A percentile compares a stretch with the other conserved stretches of the same genome.
These are phyloP conservation scores for Phialophora expanda DNA, from an alignment of 2,329 filamentous ascomycete species.

Conservation along the genomic window DNA sequence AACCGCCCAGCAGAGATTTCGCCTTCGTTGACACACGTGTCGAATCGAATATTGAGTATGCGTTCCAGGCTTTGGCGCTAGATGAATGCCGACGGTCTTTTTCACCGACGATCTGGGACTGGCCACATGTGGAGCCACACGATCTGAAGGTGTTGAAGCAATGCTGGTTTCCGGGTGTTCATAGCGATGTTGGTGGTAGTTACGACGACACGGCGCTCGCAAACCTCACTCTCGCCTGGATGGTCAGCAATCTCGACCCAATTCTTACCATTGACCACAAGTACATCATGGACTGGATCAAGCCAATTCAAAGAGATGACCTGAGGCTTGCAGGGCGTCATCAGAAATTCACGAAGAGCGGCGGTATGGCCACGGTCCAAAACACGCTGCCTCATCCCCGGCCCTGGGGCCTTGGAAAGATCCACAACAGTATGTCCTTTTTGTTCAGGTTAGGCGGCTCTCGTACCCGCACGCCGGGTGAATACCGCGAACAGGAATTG, in stretches of 20 bases:
- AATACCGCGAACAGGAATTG: constrained; percentile 37
- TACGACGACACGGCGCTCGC: constrained; percentile 56
- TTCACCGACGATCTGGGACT: constrained; percentile 44
- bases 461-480: constrained; percentile 36
- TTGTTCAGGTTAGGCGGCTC: constrained; percentile 38
- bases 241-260: constrained; percentile 52
- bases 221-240: constrained; percentile 58
- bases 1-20: constrained; percentile 40
- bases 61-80: constrained; percentile 45
- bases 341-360: constrained; percentile 20
- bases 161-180: constrained; percentile 56
- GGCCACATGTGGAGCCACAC: constrained; percentile 41
- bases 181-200: constrained; percentile 56
- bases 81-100: constrained; percentile 44
- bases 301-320: constrained; percentile 22
- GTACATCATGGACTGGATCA: constrained; percentile 36
- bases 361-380: constrained; percentile 22
- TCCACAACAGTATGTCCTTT: constrained; percentile 38
- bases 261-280: constrained; percentile 38
- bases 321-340: constrained; percentile 8
- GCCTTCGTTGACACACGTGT: constrained; percentile 44
- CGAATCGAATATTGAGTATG: constrained; percentile 43
- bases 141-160: constrained; percentile 47
- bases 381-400: constrained; percentile 28
- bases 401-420: constrained; percentile 39